A percentile compares a stretch with the other conserved stretches of the same genome.
Evolutionary conservation across 441 rosid species (phyloP).

Genomic region (Breynia disticha): DNA sequence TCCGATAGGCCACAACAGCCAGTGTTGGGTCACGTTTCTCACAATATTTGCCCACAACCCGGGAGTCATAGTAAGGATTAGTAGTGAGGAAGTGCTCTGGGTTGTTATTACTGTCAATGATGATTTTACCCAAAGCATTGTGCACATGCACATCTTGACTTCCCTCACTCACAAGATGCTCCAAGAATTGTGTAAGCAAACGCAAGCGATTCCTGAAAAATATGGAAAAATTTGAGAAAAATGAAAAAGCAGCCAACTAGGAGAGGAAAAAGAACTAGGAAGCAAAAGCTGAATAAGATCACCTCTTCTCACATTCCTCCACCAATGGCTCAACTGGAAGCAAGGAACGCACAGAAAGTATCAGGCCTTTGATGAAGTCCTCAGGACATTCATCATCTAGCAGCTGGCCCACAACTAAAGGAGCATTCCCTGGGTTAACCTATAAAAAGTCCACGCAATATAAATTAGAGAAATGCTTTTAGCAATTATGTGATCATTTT

Average conservation of each 20-base stretch:
- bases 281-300: slow-evolving; percentile 5
- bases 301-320: slow-evolving; percentile 99
- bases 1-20: slow-evolving; percentile 96
- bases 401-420: slow-evolving; percentile 88
- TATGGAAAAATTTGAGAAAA: slow-evolving; percentile 11
- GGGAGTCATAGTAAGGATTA: slow-evolving; percentile 96
- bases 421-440: slow-evolving; percentile 94
- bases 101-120: slow-evolving; percentile 96
- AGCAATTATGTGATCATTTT: not conserved
- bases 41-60: slow-evolving; percentile 97
- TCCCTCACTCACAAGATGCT: slow-evolving; percentile 99
- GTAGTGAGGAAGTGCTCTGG: slow-evolving; percentile 99
- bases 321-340: slow-evolving; percentile 99
- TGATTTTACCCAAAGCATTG: slow-evolving; percentile 98
- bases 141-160: slow-evolving; percentile 99
- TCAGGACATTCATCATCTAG: slow-evolving; percentile 94
- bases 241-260: not conserved
- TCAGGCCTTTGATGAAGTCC: slow-evolving; percentile 83
- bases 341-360: slow-evolving; percentile 96
- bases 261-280: slow-evolving; percentile 7
- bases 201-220: slow-evolving; percentile 89
- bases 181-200: slow-evolving; percentile 97
- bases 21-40: slow-evolving; percentile 99
- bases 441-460: slow-evolving; percentile 15
- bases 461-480: not conserved